Percentiles rank a stretch among this genome's conserved stretches.
These are phyloP conservation scores for Solanum virginianum DNA, from an alignment of 257 asterid species.

Conservation along the genomic window DNA sequence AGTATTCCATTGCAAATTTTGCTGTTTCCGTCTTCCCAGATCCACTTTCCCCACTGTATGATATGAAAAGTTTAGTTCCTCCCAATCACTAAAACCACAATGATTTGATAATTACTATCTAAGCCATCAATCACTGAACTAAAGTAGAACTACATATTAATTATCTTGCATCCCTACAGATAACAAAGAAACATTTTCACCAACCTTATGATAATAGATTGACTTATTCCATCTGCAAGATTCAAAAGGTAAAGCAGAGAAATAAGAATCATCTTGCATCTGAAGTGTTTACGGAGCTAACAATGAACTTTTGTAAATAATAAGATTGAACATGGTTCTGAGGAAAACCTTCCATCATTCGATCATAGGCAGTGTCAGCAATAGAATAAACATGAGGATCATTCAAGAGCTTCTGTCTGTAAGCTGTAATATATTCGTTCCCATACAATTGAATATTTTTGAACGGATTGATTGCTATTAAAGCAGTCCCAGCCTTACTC, in stretches of 20 bases:
- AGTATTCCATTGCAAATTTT: slow-evolving; percentile 66
- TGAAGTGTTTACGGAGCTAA: not conserved
- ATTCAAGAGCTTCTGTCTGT: slow-evolving; percentile 55
- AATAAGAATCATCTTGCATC: slow-evolving; percentile 1
- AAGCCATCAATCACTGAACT: not conserved
- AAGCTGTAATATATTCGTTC: slow-evolving; percentile 49
- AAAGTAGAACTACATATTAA: not conserved
- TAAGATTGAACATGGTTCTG: not conserved
- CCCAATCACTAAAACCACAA: not conserved
- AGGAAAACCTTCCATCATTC: slow-evolving; percentile 65
- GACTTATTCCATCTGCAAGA: slow-evolving; percentile 65
- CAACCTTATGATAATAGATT: slow-evolving; percentile 90
- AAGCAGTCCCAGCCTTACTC: slow-evolving; percentile 91
- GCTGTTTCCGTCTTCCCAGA: slow-evolving; percentile 99
- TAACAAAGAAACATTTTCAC: slow-evolving; percentile 9
- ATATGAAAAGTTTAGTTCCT: slow-evolving; percentile 8
- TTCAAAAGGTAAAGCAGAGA: slow-evolving; percentile 1
- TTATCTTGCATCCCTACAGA: not conserved
- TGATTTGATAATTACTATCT: not conserved
- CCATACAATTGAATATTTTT: slow-evolving; percentile 64
- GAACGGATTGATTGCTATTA: slow-evolving; percentile 83
- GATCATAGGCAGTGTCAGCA: slow-evolving; percentile 59
- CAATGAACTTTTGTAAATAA: not conserved
- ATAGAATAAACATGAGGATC: slow-evolving; percentile 85
- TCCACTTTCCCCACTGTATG: slow-evolving; percentile 87